These are phyloP conservation scores for Fraxinus sp. DNA, from an alignment of 305 asterid genomes.

Conservation along the genomic window DNA sequence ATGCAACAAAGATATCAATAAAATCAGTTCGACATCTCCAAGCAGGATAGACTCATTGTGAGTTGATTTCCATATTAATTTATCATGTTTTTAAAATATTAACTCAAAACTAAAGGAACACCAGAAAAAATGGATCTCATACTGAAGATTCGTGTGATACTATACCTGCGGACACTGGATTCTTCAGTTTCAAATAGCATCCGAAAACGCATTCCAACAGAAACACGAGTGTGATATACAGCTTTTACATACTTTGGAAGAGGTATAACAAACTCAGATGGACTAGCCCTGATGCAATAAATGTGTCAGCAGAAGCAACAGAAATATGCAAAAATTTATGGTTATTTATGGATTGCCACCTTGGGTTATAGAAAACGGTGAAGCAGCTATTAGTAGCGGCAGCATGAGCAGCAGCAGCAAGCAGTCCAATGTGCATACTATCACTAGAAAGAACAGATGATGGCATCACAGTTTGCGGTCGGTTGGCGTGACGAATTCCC, in stretches of 20 bases:
- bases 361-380: constrained; percentile 87
- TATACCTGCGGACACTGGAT: constrained; percentile 95
- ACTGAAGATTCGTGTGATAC: not conserved
- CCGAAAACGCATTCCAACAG: constrained; percentile 96
- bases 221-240: constrained; percentile 84
- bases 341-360: constrained; percentile 39
- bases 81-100: not conserved
- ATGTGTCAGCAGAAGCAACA: constrained; percentile 22
- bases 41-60: not conserved
- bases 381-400: constrained; percentile 96
- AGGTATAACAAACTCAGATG: constrained; percentile 89
- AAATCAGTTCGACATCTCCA: not conserved
- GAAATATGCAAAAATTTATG: constrained; percentile 1
- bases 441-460: constrained; percentile 94
- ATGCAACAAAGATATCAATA: not conserved
- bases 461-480: constrained; percentile 96
- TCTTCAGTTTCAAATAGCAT: constrained; percentile 98
- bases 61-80: not conserved
- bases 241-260: constrained; percentile 86
- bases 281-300: constrained; percentile 73
- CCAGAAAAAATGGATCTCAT: not conserved
- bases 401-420: constrained; percentile 99
- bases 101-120: not conserved
- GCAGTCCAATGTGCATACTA: constrained; percentile 97
- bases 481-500: constrained; percentile 86